Evolutionary conservation across 108 stramenopile genomes (phyloP).

Genomic region (Stephanodiscus triporus): DNA sequence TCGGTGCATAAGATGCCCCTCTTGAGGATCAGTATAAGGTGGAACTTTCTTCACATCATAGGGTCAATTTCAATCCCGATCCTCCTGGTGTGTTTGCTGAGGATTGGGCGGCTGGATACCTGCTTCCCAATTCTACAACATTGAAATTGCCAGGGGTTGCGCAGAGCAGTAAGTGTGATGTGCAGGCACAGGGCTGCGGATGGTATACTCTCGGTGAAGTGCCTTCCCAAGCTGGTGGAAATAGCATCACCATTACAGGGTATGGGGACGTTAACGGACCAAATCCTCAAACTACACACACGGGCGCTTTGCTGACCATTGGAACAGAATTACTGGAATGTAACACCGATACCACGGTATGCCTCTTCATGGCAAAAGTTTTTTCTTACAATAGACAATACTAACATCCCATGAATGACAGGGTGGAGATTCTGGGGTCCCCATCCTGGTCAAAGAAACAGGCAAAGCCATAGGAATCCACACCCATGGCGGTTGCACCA

Average conservation of each 20-base stretch:
- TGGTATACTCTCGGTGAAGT: constrained; percentile 13
- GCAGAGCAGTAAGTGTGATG: constrained; percentile 13
- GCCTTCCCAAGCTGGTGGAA: not conserved
- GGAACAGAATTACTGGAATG: not conserved
- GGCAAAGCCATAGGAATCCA: constrained; percentile 11
- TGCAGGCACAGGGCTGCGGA: constrained; percentile 8
- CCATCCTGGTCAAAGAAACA: constrained; percentile 2
- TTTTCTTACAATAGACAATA: no score
- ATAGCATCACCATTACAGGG: constrained; percentile 18
- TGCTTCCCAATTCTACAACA: not conserved
- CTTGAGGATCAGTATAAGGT: constrained; percentile 15
- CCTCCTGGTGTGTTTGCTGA: no score
- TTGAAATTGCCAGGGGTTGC: constrained; percentile 14
- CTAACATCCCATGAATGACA: not conserved
- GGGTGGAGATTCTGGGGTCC: constrained; percentile 16
- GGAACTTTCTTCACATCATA: not conserved
- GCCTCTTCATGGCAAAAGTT: not conserved
- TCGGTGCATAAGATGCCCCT: not conserved
- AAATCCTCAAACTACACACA: not conserved
- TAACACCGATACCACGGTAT: not conserved
- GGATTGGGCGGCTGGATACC: constrained; percentile 10
- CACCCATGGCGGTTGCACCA: constrained; percentile 1
- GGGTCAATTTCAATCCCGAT: no score
- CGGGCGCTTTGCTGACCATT: constrained; percentile 1
- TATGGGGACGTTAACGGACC: not conserved